Base-by-base conservation (phyloP, 768 basidiomycete species). In the Russula vinacea region DNA sequence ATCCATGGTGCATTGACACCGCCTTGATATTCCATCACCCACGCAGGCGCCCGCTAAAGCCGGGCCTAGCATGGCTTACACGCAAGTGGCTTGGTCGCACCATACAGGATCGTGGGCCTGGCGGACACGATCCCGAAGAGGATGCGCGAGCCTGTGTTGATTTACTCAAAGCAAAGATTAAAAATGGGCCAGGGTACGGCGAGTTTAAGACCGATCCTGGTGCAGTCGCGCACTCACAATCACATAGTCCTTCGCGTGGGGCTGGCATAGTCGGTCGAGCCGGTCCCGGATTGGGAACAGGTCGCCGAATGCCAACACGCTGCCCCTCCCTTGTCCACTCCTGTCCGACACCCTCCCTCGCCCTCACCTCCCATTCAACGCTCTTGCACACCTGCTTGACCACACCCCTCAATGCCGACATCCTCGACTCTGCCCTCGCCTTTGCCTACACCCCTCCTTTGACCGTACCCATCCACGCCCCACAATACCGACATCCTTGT, bases 41-140 rank as follows among this genome's bases (percentile, higher is more conserved):
- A 0, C 87, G 93, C 22, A 94, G 96, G 1, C 84, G 92, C 45
- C 94, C 96, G 0, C 84, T 93, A 66, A 98, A 98, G 76, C 93
- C 96, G 0, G 93, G 92, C 1, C 82, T 99, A 8, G 94, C 94
- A n/a, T n/a, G n/a, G 94, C 84, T 99, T 51, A 92, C 92, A 50
- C 90, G 91, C 72, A 93, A 92, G 72, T 98, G 94, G 93, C 88
- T 92, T 60, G 84, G 83, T 13, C 83, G 89, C 56, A 91, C 94
- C 69, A 98, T 99, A 49, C 96, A 98, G 74, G 84, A 81, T 0
- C 77, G 83, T 0, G 92, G 92, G 0, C 88, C 89, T 56, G 89
- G 88, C 2, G 93, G 93, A 3, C 96, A 98, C 73, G 90, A 97
- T 67, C 92, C 94, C 2, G 92, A 94, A 70, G 96, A 98, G 73